phyloP scores from a whole-genome alignment of 306 rosid genomes.

The Potentilla sterilis region DNA sequence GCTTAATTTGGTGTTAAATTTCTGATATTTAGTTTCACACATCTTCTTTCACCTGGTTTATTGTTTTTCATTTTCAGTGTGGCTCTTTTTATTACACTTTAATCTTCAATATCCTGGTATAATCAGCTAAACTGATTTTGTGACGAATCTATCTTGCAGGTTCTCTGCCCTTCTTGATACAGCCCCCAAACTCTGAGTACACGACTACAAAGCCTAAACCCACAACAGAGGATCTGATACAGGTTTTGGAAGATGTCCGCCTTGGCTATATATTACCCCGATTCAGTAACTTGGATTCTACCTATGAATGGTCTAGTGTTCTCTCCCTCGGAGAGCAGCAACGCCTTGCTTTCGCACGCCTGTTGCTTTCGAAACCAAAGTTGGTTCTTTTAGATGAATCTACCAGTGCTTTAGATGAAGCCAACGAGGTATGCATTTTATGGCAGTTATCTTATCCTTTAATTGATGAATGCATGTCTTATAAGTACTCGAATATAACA shows the following conservation, averaged over 20 bases:
- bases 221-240: conserved; percentile 62
- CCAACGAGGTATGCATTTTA: conserved; percentile 69
- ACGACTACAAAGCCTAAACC: conserved; percentile 52
- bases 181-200: conserved; percentile 34
- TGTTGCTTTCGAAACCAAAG: conserved; percentile 76
- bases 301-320: conserved; percentile 93
- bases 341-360: conserved; percentile 93
- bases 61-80: not conserved
- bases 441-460: conserved; percentile 11
- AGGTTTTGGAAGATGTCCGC: conserved; percentile 75
- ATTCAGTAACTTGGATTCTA: conserved; percentile 63
- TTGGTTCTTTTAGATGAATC: conserved; percentile 86
- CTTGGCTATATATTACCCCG: conserved; percentile 79
- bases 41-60: not conserved
- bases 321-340: conserved; percentile 98
- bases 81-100: not conserved
- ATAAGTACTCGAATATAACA: not conserved
- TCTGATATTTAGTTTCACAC: not conserved
- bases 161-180: conserved; percentile 69
- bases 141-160: conserved; percentile 41
- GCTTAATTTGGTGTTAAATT: not conserved
- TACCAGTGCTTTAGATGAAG: conserved; percentile 93
- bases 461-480: conserved; percentile 4
- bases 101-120: conserved; percentile 1
- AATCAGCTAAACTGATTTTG: not conserved